These are phyloP conservation scores for Vanderwaltozyma polyspora DNA, from an alignment of 805 yeast species.

Conservation along the genomic window DNA sequence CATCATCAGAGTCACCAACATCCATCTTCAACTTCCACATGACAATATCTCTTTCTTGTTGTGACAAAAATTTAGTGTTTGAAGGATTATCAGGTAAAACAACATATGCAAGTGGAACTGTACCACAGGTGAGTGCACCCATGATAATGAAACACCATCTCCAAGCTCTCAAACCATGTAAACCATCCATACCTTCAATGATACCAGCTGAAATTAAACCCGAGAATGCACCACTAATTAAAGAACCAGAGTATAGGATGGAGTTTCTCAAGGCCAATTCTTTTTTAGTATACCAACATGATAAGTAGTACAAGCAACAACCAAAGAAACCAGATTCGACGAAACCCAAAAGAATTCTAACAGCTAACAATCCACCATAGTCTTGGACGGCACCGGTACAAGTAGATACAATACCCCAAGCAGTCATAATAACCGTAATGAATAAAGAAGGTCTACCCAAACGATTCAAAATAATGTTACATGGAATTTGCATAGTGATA, in stretches of 20 bases:
- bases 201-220: conserved; percentile 48
- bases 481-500: conserved; percentile 28
- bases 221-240: conserved; percentile 41
- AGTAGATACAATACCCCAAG: conserved; percentile 32
- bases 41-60: conserved; percentile 31
- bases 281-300: conserved; percentile 45
- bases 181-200: conserved; percentile 34
- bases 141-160: conserved; percentile 41
- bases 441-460: conserved; percentile 41
- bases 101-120: conserved; percentile 28
- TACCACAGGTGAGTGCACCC: conserved; percentile 33
- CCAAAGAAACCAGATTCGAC: conserved; percentile 35
- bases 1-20: conserved; percentile 27
- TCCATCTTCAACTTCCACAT: conserved; percentile 27
- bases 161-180: conserved; percentile 42
- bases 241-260: conserved; percentile 39
- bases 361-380: conserved; percentile 35
- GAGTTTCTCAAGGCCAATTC: conserved; percentile 42
- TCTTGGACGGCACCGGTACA: conserved; percentile 33
- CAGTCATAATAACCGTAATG: conserved; percentile 31
- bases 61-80: conserved; percentile 30
- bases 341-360: conserved; percentile 40
- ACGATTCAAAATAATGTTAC: conserved; percentile 31
- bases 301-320: conserved; percentile 38
- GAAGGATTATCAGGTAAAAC: conserved; percentile 32